Evolutionary conservation across 1,139 yeast genomes (phyloP).

Genomic region (Lodderomyces metapsilosis): DNA sequence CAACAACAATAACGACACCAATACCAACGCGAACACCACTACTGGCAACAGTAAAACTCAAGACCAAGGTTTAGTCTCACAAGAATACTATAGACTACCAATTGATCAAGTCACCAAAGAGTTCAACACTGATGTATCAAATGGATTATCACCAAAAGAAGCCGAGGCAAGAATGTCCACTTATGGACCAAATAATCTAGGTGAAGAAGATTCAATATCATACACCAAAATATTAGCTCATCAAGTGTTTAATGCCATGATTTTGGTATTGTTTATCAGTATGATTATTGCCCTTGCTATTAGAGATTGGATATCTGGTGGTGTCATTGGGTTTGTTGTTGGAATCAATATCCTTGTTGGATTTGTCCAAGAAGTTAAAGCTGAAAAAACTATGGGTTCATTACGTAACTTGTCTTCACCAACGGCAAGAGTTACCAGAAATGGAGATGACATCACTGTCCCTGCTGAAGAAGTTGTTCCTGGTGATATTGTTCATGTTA

Average conservation of each 20-base stretch:
- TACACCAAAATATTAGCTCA: slow-evolving; percentile 57
- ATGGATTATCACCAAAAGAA: slow-evolving; percentile 47
- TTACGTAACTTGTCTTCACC: slow-evolving; percentile 69
- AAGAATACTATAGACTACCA: slow-evolving; percentile 26
- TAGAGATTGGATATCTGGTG: slow-evolving; percentile 80
- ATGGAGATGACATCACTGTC: slow-evolving; percentile 58
- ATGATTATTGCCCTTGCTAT: slow-evolving; percentile 77
- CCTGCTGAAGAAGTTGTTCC: slow-evolving; percentile 74
- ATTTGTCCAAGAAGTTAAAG: slow-evolving; percentile 66
- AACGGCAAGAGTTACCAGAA: slow-evolving; percentile 65
- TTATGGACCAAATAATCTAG: slow-evolving; percentile 62
- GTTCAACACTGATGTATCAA: slow-evolving; percentile 38
- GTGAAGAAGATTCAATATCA: slow-evolving; percentile 61
- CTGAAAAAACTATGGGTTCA: slow-evolving; percentile 81
- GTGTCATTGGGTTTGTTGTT: slow-evolving; percentile 74
- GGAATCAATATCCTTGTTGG: slow-evolving; percentile 68
- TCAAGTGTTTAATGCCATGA: slow-evolving; percentile 80
- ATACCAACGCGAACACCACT: no score
- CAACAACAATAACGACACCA: no score
- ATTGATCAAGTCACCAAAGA: slow-evolving; percentile 32
- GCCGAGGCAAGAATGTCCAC: slow-evolving; percentile 24
- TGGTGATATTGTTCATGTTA: slow-evolving; percentile 66
- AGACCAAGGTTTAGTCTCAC: background rate
- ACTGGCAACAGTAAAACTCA: background rate
- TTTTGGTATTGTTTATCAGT: slow-evolving; percentile 68